A percentile compares a stretch with the other conserved stretches of the same genome.
phyloP scores from a whole-genome alignment of 768 basidiomycete species.

The Boletus rubroflammeus region DNA sequence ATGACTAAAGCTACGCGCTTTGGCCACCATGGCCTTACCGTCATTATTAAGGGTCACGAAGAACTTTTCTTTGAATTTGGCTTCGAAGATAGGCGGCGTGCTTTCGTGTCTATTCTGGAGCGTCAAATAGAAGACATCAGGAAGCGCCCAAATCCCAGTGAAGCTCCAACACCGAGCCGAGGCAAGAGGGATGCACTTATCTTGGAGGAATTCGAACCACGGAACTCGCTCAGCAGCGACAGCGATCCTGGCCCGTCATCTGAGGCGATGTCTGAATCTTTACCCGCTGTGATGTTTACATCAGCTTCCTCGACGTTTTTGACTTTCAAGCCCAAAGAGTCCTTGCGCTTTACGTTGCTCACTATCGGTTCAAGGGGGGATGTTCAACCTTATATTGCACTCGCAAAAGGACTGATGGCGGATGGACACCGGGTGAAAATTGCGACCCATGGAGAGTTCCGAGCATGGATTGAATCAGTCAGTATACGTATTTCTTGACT shows the following conservation, averaged over 20 bases:
- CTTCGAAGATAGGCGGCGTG: slow-evolving; percentile 73
- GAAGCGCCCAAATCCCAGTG: slow-evolving; percentile 44
- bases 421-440: slow-evolving; percentile 90
- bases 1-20: slow-evolving; percentile 85
- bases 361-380: slow-evolving; percentile 97
- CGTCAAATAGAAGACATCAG: slow-evolving; percentile 75
- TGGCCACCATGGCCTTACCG: slow-evolving; percentile 82
- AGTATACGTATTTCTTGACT: slow-evolving; percentile 30
- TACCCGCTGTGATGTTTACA: slow-evolving; percentile 94
- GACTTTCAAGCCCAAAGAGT: slow-evolving; percentile 87
- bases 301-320: slow-evolving; percentile 95
- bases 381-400: slow-evolving; percentile 96
- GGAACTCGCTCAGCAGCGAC: slow-evolving; percentile 32
- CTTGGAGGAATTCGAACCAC: slow-evolving; percentile 79
- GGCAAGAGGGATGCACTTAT: slow-evolving; percentile 72
- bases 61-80: slow-evolving; percentile 96
- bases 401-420: slow-evolving; percentile 85
- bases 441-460: slow-evolving; percentile 93
- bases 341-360: slow-evolving; percentile 87
- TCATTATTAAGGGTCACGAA: slow-evolving; percentile 94
- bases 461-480: slow-evolving; percentile 92
- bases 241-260: slow-evolving; percentile 45
- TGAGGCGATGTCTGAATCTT: slow-evolving; percentile 61
- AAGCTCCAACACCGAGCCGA: slow-evolving; percentile 40
- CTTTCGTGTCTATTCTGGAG: slow-evolving; percentile 73